Conservation (phyloP, 2,329 filamentous ascomycete species). For the Colletotrichum godetiae region DNA sequence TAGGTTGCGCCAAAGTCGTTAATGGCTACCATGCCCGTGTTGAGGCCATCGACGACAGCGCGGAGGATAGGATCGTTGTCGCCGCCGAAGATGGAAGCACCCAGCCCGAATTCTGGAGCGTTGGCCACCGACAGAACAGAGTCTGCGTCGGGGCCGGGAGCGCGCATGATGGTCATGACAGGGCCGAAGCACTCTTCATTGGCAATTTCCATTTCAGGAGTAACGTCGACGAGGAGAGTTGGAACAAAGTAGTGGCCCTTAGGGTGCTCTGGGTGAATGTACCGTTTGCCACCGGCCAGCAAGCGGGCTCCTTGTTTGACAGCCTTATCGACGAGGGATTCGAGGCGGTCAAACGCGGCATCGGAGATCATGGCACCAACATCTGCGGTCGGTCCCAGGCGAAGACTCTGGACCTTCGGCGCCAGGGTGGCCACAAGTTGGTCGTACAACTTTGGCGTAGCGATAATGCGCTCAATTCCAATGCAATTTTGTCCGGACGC, state of each 20-base stretch:
- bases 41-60: constrained; percentile 74
- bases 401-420: constrained; percentile 78
- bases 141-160: constrained; percentile 65
- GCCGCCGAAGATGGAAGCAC: constrained; percentile 86
- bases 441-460: constrained; percentile 80
- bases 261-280: constrained; percentile 77
- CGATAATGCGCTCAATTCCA: constrained; percentile 93
- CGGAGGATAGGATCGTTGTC: constrained; percentile 69
- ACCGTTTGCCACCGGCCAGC: constrained; percentile 80
- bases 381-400: constrained; percentile 82
- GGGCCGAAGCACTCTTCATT: constrained; percentile 94
- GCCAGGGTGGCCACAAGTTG: constrained; percentile 76
- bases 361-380: constrained; percentile 92
- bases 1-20: constrained; percentile 98
- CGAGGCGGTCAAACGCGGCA: constrained; percentile 78
- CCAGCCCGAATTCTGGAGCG: constrained; percentile 85
- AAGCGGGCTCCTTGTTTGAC: constrained; percentile 83
- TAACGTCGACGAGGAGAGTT: constrained; percentile 92
- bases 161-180: constrained; percentile 86
- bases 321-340: constrained; percentile 81
- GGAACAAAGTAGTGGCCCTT: constrained; percentile 92
- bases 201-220: constrained; percentile 85
- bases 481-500: constrained; percentile 98
- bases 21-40: constrained; percentile 90
- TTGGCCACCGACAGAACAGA: constrained; percentile 85